Evolutionary conservation across 2,329 filamentous ascomycete species (phyloP).

Genomic region (Sporothrix pseudoabietina): DNA sequence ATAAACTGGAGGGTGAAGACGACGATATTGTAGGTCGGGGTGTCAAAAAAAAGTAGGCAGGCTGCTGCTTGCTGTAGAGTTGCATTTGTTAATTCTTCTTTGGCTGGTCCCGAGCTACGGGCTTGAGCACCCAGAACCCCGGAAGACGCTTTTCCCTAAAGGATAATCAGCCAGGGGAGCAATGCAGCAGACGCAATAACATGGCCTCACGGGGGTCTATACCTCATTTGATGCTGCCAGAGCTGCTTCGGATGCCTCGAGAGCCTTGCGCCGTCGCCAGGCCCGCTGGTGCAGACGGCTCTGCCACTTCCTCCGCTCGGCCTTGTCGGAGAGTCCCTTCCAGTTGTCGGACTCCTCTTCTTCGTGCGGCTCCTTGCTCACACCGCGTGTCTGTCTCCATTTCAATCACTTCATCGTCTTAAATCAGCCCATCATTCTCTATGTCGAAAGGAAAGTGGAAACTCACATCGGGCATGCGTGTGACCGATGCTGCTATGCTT

Average conservation of each 20-base stretch:
- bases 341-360: constrained; percentile 10
- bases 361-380: background rate
- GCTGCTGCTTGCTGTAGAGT: background rate
- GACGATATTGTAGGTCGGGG: background rate
- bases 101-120: background rate
- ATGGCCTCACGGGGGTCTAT: too few relatives aligned
- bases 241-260: constrained; percentile 1
- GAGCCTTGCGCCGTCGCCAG: constrained; percentile 29
- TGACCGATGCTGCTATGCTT: background rate
- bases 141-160: constrained; percentile 12
- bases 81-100: background rate
- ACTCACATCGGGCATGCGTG: background rate
- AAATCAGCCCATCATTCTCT: background rate
- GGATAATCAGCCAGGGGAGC: background rate
- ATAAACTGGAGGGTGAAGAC: background rate
- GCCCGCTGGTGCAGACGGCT: constrained; percentile 33
- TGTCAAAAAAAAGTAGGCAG: background rate
- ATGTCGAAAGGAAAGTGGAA: background rate
- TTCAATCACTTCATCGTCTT: background rate
- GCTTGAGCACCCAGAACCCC: constrained; percentile 28
- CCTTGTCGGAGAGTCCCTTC: constrained; percentile 25
- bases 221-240: constrained; percentile 5
- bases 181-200: too few relatives aligned
- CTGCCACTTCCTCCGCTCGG: constrained; percentile 32
- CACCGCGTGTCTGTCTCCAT: background rate